phyloP scores from a whole-genome alignment of 2,329 filamentous ascomycete genomes.

The Calonectria hongkongensis region DNA sequence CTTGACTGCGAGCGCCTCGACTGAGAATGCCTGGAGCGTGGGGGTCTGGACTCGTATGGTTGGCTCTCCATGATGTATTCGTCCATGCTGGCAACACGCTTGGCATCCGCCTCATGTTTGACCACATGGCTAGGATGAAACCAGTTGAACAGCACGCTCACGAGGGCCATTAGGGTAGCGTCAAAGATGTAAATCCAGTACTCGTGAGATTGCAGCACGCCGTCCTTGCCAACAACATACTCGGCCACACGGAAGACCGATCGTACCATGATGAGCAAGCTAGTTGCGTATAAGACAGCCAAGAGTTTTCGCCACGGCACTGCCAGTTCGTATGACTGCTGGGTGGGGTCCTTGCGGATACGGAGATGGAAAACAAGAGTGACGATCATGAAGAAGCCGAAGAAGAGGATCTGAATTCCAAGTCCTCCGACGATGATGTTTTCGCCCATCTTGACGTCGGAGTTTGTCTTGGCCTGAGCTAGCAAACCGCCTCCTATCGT shows the following conservation, averaged over 20 bases:
- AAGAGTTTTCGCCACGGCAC: constrained; percentile 59
- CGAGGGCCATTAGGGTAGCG: constrained; percentile 59
- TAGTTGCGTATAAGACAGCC: constrained; percentile 52
- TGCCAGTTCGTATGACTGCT: constrained; percentile 44
- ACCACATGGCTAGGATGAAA: constrained; percentile 55
- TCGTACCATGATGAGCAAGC: constrained; percentile 63
- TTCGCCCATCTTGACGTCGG: constrained; percentile 60
- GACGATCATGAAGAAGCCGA: constrained; percentile 71
- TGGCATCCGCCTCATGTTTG: constrained; percentile 44
- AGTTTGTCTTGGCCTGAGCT: constrained; percentile 52
- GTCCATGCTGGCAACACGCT: constrained; percentile 51
- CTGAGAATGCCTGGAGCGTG: constrained; percentile 30
- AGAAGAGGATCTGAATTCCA: constrained; percentile 72
- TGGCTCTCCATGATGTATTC: constrained; percentile 53
- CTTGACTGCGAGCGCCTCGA: constrained; percentile 27
- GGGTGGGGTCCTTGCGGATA: constrained; percentile 47
- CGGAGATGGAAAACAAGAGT: constrained; percentile 67
- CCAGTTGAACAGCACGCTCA: constrained; percentile 52
- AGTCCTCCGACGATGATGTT: constrained; percentile 72
- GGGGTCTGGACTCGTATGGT: constrained; percentile 33
- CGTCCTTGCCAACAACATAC: constrained; percentile 61
- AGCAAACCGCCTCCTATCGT: constrained; percentile 52
- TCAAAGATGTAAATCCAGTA: constrained; percentile 62
- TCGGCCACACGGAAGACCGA: constrained; percentile 66
- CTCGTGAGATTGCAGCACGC: constrained; percentile 60